Conservation (phyloP, 2,329 filamentous ascomycete genomes). For the Bipolaris victoriae region DNA sequence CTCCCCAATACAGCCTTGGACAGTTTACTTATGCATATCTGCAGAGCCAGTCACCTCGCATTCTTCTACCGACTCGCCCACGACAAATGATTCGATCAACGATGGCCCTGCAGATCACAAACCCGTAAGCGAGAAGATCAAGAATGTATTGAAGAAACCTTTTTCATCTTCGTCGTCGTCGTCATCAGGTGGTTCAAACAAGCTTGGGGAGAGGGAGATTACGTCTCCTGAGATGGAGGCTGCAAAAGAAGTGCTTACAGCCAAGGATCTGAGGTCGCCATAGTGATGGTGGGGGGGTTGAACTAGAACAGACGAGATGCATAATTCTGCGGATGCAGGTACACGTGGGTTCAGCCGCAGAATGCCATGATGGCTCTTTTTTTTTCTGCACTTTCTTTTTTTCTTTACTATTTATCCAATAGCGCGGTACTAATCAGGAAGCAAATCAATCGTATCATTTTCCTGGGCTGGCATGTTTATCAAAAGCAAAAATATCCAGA, state of each 20-base stretch:
- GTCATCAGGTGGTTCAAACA: background rate
- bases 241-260: constrained; percentile 14
- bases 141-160: constrained; percentile 17
- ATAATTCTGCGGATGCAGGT: too few relatives aligned
- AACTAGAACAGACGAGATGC: too few relatives aligned
- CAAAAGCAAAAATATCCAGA: background rate
- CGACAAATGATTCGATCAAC: background rate
- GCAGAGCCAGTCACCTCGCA: constrained; percentile 10
- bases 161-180: background rate
- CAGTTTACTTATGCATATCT: background rate
- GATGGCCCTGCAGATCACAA: background rate
- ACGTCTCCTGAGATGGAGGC: constrained; percentile 13
- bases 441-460: background rate
- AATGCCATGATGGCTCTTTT: background rate
- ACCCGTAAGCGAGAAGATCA: constrained; percentile 12
- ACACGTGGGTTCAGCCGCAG: too few relatives aligned
- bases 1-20: background rate
- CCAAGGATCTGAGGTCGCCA: constrained; percentile 10
- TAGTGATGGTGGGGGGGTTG: background rate
- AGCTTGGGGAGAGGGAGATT: constrained; percentile 3
- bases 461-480: background rate
- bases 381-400: background rate
- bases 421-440: background rate
- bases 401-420: background rate
- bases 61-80: background rate